Evolutionary conservation across 148 eudicot genomes (phyloP), one percentile per base, ranked within the genome.

Genomic region (Drosera capensis): DNA sequence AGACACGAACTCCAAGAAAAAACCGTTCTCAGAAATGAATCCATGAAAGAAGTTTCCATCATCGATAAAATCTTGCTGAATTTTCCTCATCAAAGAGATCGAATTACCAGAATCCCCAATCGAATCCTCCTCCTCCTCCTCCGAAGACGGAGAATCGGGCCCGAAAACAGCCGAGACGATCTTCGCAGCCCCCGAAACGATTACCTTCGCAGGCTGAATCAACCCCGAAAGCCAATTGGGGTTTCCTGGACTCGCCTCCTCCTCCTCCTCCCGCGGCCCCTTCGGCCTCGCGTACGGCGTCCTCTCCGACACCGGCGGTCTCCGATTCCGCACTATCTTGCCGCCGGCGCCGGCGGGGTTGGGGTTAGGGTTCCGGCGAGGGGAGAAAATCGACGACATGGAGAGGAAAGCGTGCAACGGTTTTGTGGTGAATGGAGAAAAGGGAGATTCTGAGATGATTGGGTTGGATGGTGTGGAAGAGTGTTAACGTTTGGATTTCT

Each of bases 191-290:
- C 96, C 90, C 12, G 71, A 58, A 36, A 72, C 86, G 14, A 87
- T 64, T 43, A 61, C 30, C 14, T 71, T 72, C 6, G 95, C 72
- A 17, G 96, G 96, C 1, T 74, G 61, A 68, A 87, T 50, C 25
- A 73, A 24, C 6, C 82, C 76, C 17, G 82, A 54, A 4, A 88
- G 59, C 96, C 96, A 88, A 64, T 73, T 83, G 68, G 86, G 75
- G 73, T 67, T 79, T 57, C 49, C 51, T 55, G 41, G 21, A 14
- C 51, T 49, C 20, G 54, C 65, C 5, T 45, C 17, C 44, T 52
- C 54, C 14, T 34, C n/a, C n/a, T n/a, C 14, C 38, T 13, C n/a
- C 14, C 3, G 0, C n/a, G 11, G 11, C 12, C 63, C 62, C 13
- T 29, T 40, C 13, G 82, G 93, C 4, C 86, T 86, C 21, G 80